Base-by-base conservation (phyloP, 495 filamentous ascomycete genomes). In the Hypoxylon cercidicola region DNA sequence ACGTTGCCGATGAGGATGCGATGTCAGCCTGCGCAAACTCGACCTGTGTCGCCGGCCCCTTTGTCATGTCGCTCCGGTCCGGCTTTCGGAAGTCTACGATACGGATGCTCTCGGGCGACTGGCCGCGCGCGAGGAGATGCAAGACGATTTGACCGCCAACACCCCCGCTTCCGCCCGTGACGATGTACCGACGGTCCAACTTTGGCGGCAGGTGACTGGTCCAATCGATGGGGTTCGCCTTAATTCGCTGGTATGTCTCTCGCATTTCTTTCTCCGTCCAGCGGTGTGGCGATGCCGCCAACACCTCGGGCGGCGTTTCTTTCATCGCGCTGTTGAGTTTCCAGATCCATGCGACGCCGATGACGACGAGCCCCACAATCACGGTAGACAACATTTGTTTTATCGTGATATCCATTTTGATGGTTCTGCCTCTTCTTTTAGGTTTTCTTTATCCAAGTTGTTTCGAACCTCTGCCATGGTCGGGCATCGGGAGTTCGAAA, bases 151-250 rank as follows among this genome's bases (percentile, higher is more conserved):
- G 82, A 23, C 81, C 81, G 0, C 85, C 85, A 28, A 88, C 84
- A 16, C 87, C 80, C 80, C 85, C 84, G 11, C 81, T 78, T 40
- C 85, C 85, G 49, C 85, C 85, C 19, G 86, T 81, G 20, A 87
- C 72, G 43, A 88, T 69, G 73, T 88, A 88, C 12, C 83, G 80
- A 10, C 85, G 77, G 11, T 78, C 72, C 64, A 83, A 79, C 50
- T 77, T 82, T 1, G 83, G 83, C 7, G 85, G 85, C 6, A 87
- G 69, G 23, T 75, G 75, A 48, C 81, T 79, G 32, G 39, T 58
- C 64, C 82, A 80, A 60, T 85, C 78, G 35, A 84, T 52, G 0
- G 84, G 83, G 0, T 68, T 72, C 25, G 78, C 69, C 39, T 78
- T 66, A 34, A 78, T 62, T 43, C 80, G 78, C 50, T 83, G 66